phyloP scores from a whole-genome alignment of 352 stramenopile genomes.

The Halophytophthora batemanensis region DNA sequence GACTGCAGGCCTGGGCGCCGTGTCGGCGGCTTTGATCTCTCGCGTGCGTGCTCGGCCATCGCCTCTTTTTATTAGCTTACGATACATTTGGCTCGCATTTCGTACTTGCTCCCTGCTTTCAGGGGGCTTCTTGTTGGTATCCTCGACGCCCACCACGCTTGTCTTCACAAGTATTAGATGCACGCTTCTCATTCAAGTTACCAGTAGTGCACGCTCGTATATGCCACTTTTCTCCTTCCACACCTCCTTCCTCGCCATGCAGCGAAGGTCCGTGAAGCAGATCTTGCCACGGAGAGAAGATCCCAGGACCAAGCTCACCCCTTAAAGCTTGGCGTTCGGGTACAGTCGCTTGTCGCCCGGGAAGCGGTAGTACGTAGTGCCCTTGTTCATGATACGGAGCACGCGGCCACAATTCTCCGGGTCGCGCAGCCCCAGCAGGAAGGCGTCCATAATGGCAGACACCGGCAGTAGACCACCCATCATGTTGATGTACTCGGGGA shows the following conservation, averaged over 20 bases:
- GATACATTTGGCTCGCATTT: conserved; percentile 26
- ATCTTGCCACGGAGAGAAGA: background rate
- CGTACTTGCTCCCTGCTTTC: conserved; percentile 8
- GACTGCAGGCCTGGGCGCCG: background rate
- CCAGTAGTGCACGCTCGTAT: background rate
- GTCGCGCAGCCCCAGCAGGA: conserved; percentile 43
- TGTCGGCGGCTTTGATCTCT: too few species aligned
- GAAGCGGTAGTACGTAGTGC: conserved; percentile 57
- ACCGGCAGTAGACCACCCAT: conserved; percentile 57
- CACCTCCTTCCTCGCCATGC: background rate
- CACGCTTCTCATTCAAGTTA: conserved; percentile 7
- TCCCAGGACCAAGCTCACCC: background rate
- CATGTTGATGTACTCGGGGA: conserved; percentile 47
- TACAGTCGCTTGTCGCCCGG: conserved; percentile 70
- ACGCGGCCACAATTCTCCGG: conserved; percentile 57
- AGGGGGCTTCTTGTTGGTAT: conserved; percentile 6
- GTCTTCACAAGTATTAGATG: conserved; percentile 25
- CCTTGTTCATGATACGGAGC: conserved; percentile 49
- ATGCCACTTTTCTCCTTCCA: conserved; percentile 3
- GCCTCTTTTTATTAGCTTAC: conserved; percentile 18
- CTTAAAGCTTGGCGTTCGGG: conserved; percentile 60
- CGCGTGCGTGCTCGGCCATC: too few species aligned
- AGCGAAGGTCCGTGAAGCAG: background rate
- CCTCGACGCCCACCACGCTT: conserved; percentile 17
- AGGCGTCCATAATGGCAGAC: conserved; percentile 50